phyloP scores from a whole-genome alignment of 352 stramenopile species.

The Globisporangium mamillatum region DNA sequence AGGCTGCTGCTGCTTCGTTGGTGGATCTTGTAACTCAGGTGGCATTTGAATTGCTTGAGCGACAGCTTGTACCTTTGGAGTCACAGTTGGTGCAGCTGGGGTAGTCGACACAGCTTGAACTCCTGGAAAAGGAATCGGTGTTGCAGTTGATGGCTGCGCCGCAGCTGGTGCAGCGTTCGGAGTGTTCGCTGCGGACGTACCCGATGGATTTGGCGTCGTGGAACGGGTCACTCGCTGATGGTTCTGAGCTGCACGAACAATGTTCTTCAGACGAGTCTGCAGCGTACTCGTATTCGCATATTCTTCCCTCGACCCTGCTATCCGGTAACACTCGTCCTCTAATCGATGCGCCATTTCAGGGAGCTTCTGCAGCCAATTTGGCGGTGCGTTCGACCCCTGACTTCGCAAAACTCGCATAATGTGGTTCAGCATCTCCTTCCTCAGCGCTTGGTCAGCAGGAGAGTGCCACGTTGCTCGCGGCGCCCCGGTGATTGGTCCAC shows the following conservation, averaged over 20 bases:
- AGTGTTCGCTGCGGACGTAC: constrained; percentile 15
- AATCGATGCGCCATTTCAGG: constrained; percentile 97
- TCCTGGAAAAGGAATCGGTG: constrained; percentile 61
- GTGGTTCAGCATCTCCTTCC: constrained; percentile 84
- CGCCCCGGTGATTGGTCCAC: not conserved
- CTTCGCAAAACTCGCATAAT: constrained; percentile 96
- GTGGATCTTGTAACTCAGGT: constrained; percentile 56
- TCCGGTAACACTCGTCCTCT: constrained; percentile 96
- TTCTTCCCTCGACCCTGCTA: constrained; percentile 85
- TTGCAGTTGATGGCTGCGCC: constrained; percentile 18
- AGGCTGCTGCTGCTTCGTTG: constrained; percentile 21
- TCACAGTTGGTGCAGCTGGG: constrained; percentile 3
- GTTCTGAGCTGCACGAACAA: constrained; percentile 84
- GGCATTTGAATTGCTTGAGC: constrained; percentile 78
- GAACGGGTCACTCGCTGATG: constrained; percentile 48
- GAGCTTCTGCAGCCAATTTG: constrained; percentile 96
- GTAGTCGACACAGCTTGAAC: constrained; percentile 33
- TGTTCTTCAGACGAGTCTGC: constrained; percentile 93
- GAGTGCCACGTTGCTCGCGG: constrained; percentile 66
- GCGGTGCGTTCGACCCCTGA: constrained; percentile 92
- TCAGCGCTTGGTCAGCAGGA: constrained; percentile 61
- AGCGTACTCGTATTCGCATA: constrained; percentile 95
- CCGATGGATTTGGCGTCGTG: constrained; percentile 22
- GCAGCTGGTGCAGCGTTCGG: constrained; percentile 10
- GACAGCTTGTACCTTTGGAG: constrained; percentile 21